phyloP scores from a whole-genome alignment of 1,284 basidiomycete species.

The Retiboletus flavoniger region DNA sequence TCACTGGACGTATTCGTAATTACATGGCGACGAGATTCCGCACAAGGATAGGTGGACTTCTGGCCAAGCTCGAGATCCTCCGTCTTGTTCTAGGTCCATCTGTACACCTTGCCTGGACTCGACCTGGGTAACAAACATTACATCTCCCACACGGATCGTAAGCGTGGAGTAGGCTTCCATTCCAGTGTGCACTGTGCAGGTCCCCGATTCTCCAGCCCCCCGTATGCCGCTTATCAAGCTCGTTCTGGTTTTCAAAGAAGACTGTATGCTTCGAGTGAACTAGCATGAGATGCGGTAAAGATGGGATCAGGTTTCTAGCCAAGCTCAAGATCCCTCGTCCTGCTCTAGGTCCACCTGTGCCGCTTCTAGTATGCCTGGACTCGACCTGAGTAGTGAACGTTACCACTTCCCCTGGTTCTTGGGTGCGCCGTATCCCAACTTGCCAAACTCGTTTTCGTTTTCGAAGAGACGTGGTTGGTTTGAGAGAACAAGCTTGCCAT shows the following conservation, averaged over 20 bases:
- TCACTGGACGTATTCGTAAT: not conserved
- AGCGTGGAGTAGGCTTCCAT: not conserved
- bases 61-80: not conserved
- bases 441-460: not conserved
- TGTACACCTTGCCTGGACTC: not conserved
- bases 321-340: not conserved
- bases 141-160: not conserved
- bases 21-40: not conserved
- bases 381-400: not conserved
- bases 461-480: not conserved
- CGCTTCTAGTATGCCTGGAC: not conserved
- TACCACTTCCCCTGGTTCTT: not conserved
- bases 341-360: not conserved
- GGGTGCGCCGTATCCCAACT: not conserved
- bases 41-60: not conserved
- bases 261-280: not conserved
- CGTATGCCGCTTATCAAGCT: not conserved
- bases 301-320: not conserved
- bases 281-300: not conserved
- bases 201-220: not conserved
- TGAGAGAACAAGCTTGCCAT: constrained; percentile 14
- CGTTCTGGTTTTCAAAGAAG: not conserved
- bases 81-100: not conserved
- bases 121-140: not conserved
- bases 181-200: no score